A percentile compares a stretch with the other conserved stretches of the same genome.
These are phyloP conservation scores for Pseudomassariella vexata DNA, from an alignment of 2,329 filamentous ascomycete genomes.

Conservation along the genomic window DNA sequence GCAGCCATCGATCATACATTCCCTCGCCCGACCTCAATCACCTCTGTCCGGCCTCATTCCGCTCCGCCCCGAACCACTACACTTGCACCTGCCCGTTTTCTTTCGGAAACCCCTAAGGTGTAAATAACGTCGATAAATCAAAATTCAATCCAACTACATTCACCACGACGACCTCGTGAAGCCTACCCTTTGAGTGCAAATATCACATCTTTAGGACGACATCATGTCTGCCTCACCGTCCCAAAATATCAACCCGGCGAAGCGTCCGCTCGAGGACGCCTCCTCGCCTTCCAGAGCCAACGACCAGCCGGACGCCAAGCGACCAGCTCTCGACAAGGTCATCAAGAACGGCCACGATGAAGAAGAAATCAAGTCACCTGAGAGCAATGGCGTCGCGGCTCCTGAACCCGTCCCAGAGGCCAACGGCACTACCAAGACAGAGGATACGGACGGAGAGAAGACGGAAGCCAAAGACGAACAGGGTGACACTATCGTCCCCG, in stretches of 20 bases:
- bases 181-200: constrained; percentile 22
- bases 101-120: constrained; percentile 80
- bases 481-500: constrained; percentile 63
- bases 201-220: constrained; percentile 30
- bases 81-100: constrained; percentile 96
- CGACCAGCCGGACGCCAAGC: constrained; percentile 95
- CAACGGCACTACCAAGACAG: constrained; percentile 36
- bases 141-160: constrained; percentile 37
- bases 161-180: constrained; percentile 30
- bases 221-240: constrained; percentile 70
- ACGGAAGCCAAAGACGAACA: constrained; percentile 50
- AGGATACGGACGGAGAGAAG: constrained; percentile 46
- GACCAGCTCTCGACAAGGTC: constrained; percentile 90
- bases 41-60: constrained; percentile 7
- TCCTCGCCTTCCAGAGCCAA: constrained; percentile 87
- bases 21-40: constrained; percentile 20
- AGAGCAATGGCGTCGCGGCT: constrained; percentile 31
- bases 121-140: constrained; percentile 63
- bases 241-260: constrained; percentile 64
- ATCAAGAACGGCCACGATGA: constrained; percentile 52
- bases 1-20: constrained; percentile 18
- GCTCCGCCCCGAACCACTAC: constrained; percentile 48
- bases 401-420: constrained; percentile 39
- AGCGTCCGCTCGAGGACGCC: constrained; percentile 94
- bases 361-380: constrained; percentile 39